These are phyloP conservation scores for Petasospora rhodanensis DNA, from an alignment of 1,139 yeast species.

Conservation along the genomic window DNA sequence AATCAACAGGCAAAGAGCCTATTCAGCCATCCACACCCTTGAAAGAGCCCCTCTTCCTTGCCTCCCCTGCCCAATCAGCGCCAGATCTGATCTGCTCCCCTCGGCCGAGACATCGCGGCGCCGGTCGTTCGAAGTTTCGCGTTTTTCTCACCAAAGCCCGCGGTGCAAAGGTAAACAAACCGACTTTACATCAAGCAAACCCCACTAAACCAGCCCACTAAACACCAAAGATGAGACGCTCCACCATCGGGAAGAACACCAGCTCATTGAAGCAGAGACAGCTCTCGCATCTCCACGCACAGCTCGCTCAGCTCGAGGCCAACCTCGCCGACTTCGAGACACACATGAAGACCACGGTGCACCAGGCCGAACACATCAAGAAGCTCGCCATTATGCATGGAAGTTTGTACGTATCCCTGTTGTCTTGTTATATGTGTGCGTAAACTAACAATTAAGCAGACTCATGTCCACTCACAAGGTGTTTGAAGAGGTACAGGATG, in stretches of 20 bases:
- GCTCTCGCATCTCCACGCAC: conserved; percentile 56
- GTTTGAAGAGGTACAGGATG: conserved; percentile 45
- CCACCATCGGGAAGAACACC: conserved; percentile 9
- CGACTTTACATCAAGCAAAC: neutral
- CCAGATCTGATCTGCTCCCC: no score
- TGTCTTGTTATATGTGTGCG: conserved; percentile 9
- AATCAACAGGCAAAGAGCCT: no score
- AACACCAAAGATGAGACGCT: conserved; percentile 14
- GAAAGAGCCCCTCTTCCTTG: no score
- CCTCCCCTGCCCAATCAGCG: no score
- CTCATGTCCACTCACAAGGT: conserved; percentile 62
- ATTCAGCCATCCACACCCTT: no score
- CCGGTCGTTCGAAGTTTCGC: no score
- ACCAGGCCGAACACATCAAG: conserved; percentile 53
- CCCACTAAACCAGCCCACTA: no score
- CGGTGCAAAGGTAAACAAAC: neutral
- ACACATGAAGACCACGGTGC: conserved; percentile 47
- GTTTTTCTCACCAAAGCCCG: no score
- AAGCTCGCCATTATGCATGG: conserved; percentile 60
- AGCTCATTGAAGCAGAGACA: conserved; percentile 43
- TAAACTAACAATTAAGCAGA: conserved; percentile 5
- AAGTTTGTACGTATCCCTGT: conserved; percentile 33
- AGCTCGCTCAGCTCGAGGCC: conserved; percentile 58
- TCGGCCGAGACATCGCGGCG: no score
- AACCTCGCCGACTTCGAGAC: conserved; percentile 54